Evolutionary conservation across 2,329 filamentous ascomycete species (phyloP).

Genomic region (Arthroderma uncinatum): DNA sequence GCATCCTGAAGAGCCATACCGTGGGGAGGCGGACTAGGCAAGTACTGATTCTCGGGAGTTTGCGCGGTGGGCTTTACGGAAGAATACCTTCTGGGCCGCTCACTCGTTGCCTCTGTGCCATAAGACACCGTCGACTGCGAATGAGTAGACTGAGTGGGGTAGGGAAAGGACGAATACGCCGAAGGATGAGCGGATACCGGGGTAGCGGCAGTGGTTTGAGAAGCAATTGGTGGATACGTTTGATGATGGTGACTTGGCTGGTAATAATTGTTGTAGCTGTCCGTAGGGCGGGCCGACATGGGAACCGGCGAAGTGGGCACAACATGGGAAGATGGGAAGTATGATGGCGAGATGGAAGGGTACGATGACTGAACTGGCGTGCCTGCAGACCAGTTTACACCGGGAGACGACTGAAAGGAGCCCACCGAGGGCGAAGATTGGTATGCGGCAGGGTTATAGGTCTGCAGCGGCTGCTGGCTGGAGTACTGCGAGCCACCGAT

Average conservation of each 20-base stretch:
- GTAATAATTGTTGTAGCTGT: slow-evolving; percentile 29
- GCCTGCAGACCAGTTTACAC: slow-evolving; percentile 25
- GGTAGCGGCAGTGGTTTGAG: slow-evolving; percentile 15
- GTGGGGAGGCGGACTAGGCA: neutral
- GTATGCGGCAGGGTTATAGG: slow-evolving; percentile 43
- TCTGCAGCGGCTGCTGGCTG: slow-evolving; percentile 29
- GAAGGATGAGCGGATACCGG: slow-evolving; percentile 6
- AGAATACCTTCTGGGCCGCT: neutral
- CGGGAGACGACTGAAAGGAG: slow-evolving; percentile 23
- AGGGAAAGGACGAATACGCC: slow-evolving; percentile 11
- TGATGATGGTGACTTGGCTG: slow-evolving; percentile 20
- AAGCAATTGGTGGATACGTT: slow-evolving; percentile 18
- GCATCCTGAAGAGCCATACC: neutral
- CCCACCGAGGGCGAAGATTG: slow-evolving; percentile 25
- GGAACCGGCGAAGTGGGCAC: slow-evolving; percentile 24
- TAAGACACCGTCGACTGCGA: neutral
- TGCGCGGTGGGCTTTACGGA: neutral
- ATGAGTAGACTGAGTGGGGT: slow-evolving; percentile 12
- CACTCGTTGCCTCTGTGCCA: slow-evolving; percentile 1
- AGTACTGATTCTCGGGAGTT: neutral
- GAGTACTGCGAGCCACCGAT: slow-evolving; percentile 20
- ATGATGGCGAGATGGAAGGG: slow-evolving; percentile 20
- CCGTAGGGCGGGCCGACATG: slow-evolving; percentile 28
- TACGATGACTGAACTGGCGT: slow-evolving; percentile 25
- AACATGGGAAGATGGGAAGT: slow-evolving; percentile 9